These are phyloP conservation scores for Cerrena zonata DNA, from an alignment of 1,284 basidiomycete genomes.

Conservation along the genomic window DNA sequence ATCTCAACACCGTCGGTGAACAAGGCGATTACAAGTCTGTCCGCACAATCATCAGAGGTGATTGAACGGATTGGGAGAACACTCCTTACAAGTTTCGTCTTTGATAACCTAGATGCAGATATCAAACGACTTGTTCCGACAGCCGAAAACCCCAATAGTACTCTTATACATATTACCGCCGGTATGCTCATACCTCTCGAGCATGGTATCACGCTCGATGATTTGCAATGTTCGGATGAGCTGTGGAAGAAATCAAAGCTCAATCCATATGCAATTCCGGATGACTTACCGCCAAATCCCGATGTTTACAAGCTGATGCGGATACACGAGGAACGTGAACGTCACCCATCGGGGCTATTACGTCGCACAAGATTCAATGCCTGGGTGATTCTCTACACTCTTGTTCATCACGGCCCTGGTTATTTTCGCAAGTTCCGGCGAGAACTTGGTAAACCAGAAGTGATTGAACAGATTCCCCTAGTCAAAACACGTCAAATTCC, in stretches of 20 bases:
- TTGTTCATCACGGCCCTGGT: slow-evolving; percentile 1
- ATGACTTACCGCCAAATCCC: not conserved
- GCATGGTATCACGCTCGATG: not conserved
- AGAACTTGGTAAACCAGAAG: not conserved
- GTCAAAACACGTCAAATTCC: slow-evolving; percentile 2
- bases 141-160: not conserved
- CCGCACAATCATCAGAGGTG: not conserved
- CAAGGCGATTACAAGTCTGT: not conserved
- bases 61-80: not conserved
- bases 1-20: not conserved
- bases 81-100: not conserved
- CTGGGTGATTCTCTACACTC: slow-evolving; percentile 5
- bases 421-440: not conserved
- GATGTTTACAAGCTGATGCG: not conserved
- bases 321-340: not conserved
- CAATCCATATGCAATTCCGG: too few species aligned
- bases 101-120: slow-evolving; percentile 2
- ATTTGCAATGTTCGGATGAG: not conserved
- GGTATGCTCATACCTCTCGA: not conserved
- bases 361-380: not conserved
- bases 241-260: not conserved
- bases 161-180: not conserved
- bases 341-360: not conserved
- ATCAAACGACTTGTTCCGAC: not conserved
- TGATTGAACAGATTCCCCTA: not conserved